A percentile compares a stretch with the other conserved stretches of the same genome.
These are phyloP conservation scores for Neurospora sp. DNA, from an alignment of 495 filamentous ascomycete genomes.

Conservation along the genomic window DNA sequence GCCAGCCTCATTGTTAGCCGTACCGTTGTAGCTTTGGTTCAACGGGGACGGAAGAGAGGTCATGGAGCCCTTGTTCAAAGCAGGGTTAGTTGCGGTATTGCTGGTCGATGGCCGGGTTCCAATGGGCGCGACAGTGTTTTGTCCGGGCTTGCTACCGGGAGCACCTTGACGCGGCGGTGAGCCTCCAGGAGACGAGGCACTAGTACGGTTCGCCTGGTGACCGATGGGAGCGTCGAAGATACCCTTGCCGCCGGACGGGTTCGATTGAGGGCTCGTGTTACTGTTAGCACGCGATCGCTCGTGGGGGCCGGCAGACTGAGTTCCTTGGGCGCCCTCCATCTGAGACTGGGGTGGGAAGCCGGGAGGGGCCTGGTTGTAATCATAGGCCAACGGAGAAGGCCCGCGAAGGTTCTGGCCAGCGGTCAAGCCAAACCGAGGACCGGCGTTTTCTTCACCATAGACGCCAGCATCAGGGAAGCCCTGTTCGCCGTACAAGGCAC, in stretches of 20 bases:
- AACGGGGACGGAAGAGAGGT: conserved; percentile 86
- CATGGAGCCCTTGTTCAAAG: conserved; percentile 74
- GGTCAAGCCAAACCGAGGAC: conserved; percentile 39
- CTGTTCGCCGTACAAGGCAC: conserved; percentile 77
- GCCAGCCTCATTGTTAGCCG: conserved; percentile 26
- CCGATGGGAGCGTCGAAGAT: conserved; percentile 53
- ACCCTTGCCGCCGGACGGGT: conserved; percentile 55
- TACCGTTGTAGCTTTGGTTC: conserved; percentile 60
- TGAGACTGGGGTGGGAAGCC: conserved; percentile 43
- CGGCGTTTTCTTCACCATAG: conserved; percentile 53
- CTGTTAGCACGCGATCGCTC: conserved; percentile 76
- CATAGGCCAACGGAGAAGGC: conserved; percentile 42
- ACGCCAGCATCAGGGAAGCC: conserved; percentile 48
- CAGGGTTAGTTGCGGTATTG: conserved; percentile 50
- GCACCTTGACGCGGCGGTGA: conserved; percentile 65
- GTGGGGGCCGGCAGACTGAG: conserved; percentile 40
- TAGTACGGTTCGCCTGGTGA: conserved; percentile 76
- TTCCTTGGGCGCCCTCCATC: conserved; percentile 25
- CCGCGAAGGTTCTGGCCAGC: conserved; percentile 48
- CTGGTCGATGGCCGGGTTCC: conserved; percentile 67
- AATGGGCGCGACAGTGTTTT: conserved; percentile 71
- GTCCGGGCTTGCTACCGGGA: conserved; percentile 39
- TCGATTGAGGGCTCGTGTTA: conserved; percentile 64
- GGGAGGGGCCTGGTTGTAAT: conserved; percentile 34
- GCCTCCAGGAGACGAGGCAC: conserved; percentile 81